These are phyloP conservation scores for Ailanthus altissimus DNA, from an alignment of 345 rosid species.

Conservation along the genomic window DNA sequence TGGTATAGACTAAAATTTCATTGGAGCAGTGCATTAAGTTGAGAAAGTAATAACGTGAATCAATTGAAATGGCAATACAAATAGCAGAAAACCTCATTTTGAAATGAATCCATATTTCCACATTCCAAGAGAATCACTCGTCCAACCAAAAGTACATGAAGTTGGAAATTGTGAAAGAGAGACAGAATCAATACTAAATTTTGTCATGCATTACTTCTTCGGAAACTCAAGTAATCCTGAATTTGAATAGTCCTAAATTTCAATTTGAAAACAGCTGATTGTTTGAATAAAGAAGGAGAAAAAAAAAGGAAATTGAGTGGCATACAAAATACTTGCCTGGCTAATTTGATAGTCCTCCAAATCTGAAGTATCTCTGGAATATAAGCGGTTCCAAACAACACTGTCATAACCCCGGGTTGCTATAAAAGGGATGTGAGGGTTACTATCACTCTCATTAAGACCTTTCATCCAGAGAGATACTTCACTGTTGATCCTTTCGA, in stretches of 20 bases:
- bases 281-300: background rate
- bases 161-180: conserved; percentile 1
- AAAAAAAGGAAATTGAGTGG: background rate
- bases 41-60: background rate
- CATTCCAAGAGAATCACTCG: background rate
- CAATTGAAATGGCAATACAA: background rate
- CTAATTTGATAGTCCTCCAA: conserved; percentile 55
- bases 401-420: conserved; percentile 84
- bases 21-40: background rate
- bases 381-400: conserved; percentile 89
- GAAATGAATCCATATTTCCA: background rate
- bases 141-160: background rate
- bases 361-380: conserved; percentile 69
- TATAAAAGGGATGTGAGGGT: conserved; percentile 62
- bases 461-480: conserved; percentile 91
- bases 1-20: background rate
- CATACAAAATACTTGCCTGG: conserved; percentile 52
- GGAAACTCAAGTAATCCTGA: background rate
- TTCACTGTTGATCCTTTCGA: conserved; percentile 83
- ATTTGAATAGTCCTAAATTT: background rate
- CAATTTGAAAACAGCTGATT: background rate
- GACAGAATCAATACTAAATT: background rate
- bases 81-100: background rate
- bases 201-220: background rate
- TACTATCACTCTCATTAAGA: conserved; percentile 39